Evolutionary conservation across 2,329 filamentous ascomycete species (phyloP), one percentile per base, ranked within the genome.

Genomic region (Podosphaera aphanis): DNA sequence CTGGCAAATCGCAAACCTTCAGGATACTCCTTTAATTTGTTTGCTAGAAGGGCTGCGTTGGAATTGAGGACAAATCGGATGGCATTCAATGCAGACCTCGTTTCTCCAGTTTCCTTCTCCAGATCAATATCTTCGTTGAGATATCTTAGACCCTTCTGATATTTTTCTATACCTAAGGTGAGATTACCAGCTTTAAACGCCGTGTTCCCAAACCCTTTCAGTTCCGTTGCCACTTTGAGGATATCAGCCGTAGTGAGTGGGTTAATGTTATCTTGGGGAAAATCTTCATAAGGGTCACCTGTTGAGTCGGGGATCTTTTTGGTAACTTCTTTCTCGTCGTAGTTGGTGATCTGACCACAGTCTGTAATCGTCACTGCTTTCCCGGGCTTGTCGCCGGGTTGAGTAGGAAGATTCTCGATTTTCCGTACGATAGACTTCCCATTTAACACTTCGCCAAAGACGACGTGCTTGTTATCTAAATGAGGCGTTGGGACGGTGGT

Each of bases 401-500:
- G 70, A 1, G 82, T 90, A 45, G 70, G 68, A 50, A 83, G 67
- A 63, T 90, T 90, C 66, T 98, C 90, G 57, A 95, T 77, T 61
- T 86, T 77, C 52, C 90, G 80, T 29, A 95, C 74, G 33, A 94
- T 67, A 50, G 83, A 86, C 70, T 94, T 95, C 58, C 90, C 90
- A 49, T 78, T 81, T 58, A 94, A 73, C 47, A 95, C 88, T 61
- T 94, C 80, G 51, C 90, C 90, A 56, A 94, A 98, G 20, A 98
- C 86, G 41, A 95, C 90, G 65, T 98, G 88, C 70, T 98, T 98
- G 61, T 76, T 76, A 62, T 98, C 86, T 35, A 95, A 74, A 62
- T 95, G 90, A 42, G 85, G 86, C 13, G 90, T 95, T n/a, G 78
- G 71, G 25, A 93, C 83, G 15, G 90, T 95, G 43, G 90, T 98